A percentile compares a stretch with the other conserved stretches of the same genome.
Conservation (phyloP, 805 yeast species). For the Candida gorgasii region DNA sequence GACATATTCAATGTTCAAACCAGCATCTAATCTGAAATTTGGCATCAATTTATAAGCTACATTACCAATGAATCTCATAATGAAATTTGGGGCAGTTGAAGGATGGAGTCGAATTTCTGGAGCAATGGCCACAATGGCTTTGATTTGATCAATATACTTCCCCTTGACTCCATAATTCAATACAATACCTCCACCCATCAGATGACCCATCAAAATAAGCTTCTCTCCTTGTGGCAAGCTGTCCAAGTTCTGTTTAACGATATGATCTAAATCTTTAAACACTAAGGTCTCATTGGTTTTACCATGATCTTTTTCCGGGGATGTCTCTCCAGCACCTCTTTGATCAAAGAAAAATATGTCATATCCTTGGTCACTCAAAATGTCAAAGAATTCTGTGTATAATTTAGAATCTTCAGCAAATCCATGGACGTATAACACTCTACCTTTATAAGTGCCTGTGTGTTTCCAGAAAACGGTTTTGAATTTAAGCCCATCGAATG, state of each 20-base stretch:
- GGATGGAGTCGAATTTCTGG: constrained; percentile 65
- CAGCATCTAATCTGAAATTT: constrained; percentile 53
- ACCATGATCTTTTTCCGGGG: constrained; percentile 55
- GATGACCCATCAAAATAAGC: constrained; percentile 62
- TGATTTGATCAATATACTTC: constrained; percentile 44
- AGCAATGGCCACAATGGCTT: constrained; percentile 52
- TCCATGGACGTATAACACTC: constrained; percentile 68
- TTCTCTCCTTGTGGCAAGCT: constrained; percentile 29
- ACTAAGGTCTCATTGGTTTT: constrained; percentile 56
- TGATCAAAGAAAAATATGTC: constrained; percentile 73
- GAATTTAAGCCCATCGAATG: constrained; percentile 41
- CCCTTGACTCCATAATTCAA: constrained; percentile 65
- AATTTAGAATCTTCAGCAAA: constrained; percentile 59
- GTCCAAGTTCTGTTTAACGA: constrained; percentile 48
- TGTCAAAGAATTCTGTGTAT: constrained; percentile 56
- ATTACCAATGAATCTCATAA: constrained; percentile 45
- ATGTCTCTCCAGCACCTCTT: constrained; percentile 72
- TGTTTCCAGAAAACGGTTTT: constrained; percentile 43
- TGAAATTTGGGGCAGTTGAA: constrained; percentile 52
- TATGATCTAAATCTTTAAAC: constrained; percentile 59
- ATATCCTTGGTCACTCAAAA: constrained; percentile 52
- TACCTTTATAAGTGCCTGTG: constrained; percentile 47
- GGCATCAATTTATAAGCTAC: constrained; percentile 43
- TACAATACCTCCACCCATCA: constrained; percentile 80
- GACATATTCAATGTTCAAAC: constrained; percentile 52